Conservation (phyloP, 345 rosid species). For the Ceriops zippeliana region DNA sequence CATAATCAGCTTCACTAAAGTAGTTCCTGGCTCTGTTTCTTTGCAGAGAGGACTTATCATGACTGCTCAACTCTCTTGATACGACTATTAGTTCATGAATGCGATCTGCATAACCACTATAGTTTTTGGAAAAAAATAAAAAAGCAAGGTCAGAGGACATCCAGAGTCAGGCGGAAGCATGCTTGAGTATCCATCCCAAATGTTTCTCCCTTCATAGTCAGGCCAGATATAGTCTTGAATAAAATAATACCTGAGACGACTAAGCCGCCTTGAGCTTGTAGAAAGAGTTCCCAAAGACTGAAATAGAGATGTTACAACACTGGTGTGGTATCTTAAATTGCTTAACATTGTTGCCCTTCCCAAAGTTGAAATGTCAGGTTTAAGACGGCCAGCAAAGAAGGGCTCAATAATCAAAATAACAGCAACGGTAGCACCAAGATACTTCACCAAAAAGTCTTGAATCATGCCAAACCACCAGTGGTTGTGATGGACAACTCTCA, state of each 20-base stretch:
- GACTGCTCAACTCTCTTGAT: conserved; percentile 75
- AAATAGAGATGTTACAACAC: conserved; percentile 88
- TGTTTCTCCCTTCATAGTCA: not conserved
- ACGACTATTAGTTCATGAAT: conserved; percentile 81
- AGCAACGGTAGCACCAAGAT: conserved; percentile 96
- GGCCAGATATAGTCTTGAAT: not conserved
- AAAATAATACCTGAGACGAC: conserved; percentile 75
- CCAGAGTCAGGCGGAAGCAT: conserved; percentile 10
- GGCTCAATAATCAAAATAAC: conserved; percentile 93
- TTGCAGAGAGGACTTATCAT: conserved; percentile 55
- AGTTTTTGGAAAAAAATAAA: conserved; percentile 3
- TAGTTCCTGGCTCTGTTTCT: conserved; percentile 67
- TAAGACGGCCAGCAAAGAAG: conserved; percentile 84
- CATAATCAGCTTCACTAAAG: conserved; percentile 81
- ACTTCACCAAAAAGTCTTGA: conserved; percentile 91
- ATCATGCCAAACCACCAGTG: conserved; percentile 99
- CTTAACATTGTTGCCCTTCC: conserved; percentile 98
- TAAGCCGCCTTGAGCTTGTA: conserved; percentile 83
- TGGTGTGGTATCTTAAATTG: conserved; percentile 97
- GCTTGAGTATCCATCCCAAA: not conserved
- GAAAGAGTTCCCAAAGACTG: conserved; percentile 92
- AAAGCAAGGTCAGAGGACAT: conserved; percentile 5
- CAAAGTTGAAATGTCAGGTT: conserved; percentile 82
- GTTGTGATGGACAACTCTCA: conserved; percentile 76
- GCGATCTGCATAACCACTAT: conserved; percentile 98